phyloP scores from a whole-genome alignment of 192 early-diverging fungal genomes.

The Backusella liffmaniae region DNA sequence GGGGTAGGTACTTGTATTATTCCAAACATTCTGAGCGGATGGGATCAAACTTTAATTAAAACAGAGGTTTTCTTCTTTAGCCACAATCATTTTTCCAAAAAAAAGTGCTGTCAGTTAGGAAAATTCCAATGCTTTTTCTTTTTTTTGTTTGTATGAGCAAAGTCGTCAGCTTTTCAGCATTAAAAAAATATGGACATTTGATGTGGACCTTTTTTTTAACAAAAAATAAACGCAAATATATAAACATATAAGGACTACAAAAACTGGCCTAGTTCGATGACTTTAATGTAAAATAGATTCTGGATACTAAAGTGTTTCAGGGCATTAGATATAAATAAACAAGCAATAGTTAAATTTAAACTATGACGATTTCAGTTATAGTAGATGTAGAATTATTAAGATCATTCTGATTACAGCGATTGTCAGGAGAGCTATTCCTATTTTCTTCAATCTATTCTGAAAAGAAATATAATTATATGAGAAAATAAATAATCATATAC shows the following conservation, averaged over 20 bases:
- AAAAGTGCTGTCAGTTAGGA: background rate
- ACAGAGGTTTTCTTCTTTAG: background rate
- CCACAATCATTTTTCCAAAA: background rate
- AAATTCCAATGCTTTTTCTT: background rate
- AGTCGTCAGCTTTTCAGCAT: background rate
- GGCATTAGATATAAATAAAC: background rate
- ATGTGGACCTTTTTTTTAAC: background rate
- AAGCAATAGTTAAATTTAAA: background rate
- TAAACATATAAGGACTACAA: background rate
- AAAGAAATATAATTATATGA: background rate
- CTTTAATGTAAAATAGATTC: background rate
- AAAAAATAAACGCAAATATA: no score
- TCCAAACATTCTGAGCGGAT: background rate
- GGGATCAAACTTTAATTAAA: background rate
- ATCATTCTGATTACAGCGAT: background rate
- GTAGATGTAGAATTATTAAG: background rate
- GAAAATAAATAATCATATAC: background rate
- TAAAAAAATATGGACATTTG: background rate
- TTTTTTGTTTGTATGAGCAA: background rate
- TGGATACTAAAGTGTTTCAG: background rate
- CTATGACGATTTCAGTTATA: background rate
- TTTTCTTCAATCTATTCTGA: background rate
- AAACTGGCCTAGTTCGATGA: background rate
- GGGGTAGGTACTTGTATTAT: background rate
- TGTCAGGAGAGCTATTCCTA: background rate